A percentile compares a stretch with the other conserved stretches of the same genome.
These are phyloP conservation scores for Zalaria sp. DNA, from an alignment of 2,329 filamentous ascomycete genomes.

Conservation along the genomic window DNA sequence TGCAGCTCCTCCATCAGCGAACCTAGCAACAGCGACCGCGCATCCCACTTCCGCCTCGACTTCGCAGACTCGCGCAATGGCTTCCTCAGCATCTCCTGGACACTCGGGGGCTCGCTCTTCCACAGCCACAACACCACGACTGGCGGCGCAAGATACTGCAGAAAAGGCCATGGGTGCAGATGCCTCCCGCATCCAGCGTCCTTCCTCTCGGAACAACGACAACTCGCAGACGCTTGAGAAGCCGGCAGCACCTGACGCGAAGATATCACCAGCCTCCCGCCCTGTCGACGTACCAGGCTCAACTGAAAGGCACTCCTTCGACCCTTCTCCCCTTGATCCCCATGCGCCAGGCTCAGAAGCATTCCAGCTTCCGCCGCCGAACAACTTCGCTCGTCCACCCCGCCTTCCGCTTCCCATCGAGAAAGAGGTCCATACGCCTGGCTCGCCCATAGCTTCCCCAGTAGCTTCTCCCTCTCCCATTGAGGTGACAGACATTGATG, in stretches of 20 bases:
- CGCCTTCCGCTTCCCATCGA: constrained; percentile 86
- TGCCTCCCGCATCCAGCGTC: constrained; percentile 3
- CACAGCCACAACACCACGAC: constrained; percentile 9
- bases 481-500: constrained; percentile 26
- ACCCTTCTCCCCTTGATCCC: constrained; percentile 10
- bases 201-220: neutral
- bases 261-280: constrained; percentile 17
- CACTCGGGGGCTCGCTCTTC: constrained; percentile 14
- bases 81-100: neutral
- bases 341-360: constrained; percentile 12
- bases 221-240: neutral
- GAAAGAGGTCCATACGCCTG: constrained; percentile 77
- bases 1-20: constrained; percentile 23
- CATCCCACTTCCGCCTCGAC: constrained; percentile 7
- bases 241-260: constrained; percentile 5
- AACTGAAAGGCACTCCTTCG: constrained; percentile 9
- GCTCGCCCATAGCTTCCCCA: constrained; percentile 73
- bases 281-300: constrained; percentile 24
- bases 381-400: constrained; percentile 54
- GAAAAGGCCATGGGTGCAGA: constrained; percentile 5
- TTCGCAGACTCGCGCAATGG: constrained; percentile 1
- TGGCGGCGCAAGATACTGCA: constrained; percentile 16
- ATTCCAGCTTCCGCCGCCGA: constrained; percentile 22
- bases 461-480: constrained; percentile 42
- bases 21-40: constrained; percentile 17